Percentiles rank a stretch among this genome's conserved stretches.
Evolutionary conservation across 768 basidiomycete genomes (phyloP).

Genomic region (Boletus insuetus): DNA sequence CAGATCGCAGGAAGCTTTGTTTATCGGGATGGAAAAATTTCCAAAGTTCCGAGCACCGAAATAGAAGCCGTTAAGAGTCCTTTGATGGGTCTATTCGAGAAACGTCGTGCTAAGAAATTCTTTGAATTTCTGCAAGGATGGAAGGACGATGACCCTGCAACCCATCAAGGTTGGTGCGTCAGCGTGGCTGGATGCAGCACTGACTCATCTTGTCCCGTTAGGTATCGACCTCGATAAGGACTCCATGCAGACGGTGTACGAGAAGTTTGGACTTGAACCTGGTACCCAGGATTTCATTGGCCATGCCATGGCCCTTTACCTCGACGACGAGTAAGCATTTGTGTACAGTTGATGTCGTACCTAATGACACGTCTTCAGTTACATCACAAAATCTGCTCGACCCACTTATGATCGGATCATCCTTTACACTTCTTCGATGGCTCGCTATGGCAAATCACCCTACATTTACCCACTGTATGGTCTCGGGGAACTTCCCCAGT

Average conservation of each 20-base stretch:
- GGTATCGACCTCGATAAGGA: constrained; percentile 87
- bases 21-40: constrained; percentile 93
- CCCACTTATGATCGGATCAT: constrained; percentile 92
- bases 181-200: neutral
- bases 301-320: constrained; percentile 97
- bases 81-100: constrained; percentile 99
- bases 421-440: constrained; percentile 98
- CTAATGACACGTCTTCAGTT: constrained; percentile 47
- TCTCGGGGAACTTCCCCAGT: constrained; percentile 97
- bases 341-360: neutral
- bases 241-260: constrained; percentile 92
- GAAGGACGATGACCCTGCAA: constrained; percentile 93
- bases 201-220: constrained; percentile 28
- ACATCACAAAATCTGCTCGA: constrained; percentile 89
- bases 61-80: constrained; percentile 94
- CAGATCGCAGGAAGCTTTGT: constrained; percentile 99
- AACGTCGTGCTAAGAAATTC: constrained; percentile 96
- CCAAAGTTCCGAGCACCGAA: constrained; percentile 96
- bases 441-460: constrained; percentile 97
- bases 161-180: constrained; percentile 80
- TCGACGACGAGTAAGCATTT: constrained; percentile 86
- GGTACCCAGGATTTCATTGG: constrained; percentile 99
- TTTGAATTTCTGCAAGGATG: constrained; percentile 95
- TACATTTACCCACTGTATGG: constrained; percentile 99
- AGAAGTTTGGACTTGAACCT: constrained; percentile 94